Evolutionary conservation across 2,329 filamentous ascomycete species (phyloP), one percentile per base, ranked within the genome.

Genomic region (Immersiporthe knoxdaviesiana): DNA sequence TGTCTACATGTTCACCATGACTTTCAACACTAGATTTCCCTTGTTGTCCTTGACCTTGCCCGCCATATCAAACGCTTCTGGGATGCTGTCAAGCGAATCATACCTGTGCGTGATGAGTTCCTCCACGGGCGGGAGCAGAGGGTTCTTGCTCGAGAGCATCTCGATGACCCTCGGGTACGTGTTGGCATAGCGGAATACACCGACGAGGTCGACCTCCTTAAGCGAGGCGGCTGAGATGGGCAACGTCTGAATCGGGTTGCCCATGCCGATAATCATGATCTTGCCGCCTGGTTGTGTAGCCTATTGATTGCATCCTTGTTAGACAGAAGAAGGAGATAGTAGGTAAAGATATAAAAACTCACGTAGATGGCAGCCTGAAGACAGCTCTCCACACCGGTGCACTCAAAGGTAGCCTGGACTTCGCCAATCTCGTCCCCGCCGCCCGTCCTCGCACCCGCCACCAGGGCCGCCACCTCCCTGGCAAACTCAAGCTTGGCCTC

Each of bases 341-440:
- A 35, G 8, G 35, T 35, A 4, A 8, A 35, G 16, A n/a, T 3
- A 59, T 32, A 16, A 16, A 12, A 21, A 79, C 82, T 77, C 72
- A 86, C 85, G 74, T 92, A 94, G 67, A 94, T 93, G 5, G 90
- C 86, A 7, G 88, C 88, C 77, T 94, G 92, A 74, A 93, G 83
- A 74, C 91, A 94, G 0, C 88, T 87, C 76, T 92, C 91, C 30
- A 93, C 91, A 11, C 92, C 92, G 0, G 92, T 94, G 76, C 91
- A 94, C 80, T 94, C 92, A 75, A 91, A 93, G 2, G 91, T 90
- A 1, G 87, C 87, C 64, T 88, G 85, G 0, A 92, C 85, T 75
- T 92, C 89, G 0, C 82, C 87, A 70, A 92, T 84, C 16, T 85
- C 82, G 72, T 81, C 76, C 10, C 27, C 74, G 2, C 81, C 73